Evolutionary conservation across 179 eudicot species (phyloP).

Genomic region (Dionaea muscipula): DNA sequence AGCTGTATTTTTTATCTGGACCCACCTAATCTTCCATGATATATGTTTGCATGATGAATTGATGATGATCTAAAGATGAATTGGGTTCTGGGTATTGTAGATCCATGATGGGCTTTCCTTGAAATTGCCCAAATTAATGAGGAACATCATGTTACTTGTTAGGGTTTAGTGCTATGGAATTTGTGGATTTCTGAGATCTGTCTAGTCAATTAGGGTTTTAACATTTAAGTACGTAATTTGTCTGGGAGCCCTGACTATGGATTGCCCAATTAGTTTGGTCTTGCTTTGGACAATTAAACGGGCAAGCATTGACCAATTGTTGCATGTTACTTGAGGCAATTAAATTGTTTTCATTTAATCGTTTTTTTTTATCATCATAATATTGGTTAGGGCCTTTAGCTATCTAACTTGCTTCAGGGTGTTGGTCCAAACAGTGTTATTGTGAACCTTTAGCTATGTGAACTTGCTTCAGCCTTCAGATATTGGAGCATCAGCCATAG

Average conservation of each 20-base stretch:
- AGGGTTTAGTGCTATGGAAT: constrained; percentile 10
- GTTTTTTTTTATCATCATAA: neutral
- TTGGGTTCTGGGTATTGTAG: constrained; percentile 17
- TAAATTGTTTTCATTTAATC: neutral
- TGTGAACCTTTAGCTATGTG: too few species aligned
- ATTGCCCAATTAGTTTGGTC: neutral
- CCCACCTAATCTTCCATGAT: constrained; percentile 24
- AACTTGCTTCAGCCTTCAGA: too few species aligned
- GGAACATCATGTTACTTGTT: constrained; percentile 4
- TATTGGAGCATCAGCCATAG: too few species aligned
- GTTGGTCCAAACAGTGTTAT: neutral
- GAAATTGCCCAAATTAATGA: neutral
- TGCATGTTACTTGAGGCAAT: neutral
- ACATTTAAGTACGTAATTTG: neutral
- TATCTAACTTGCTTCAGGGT: neutral
- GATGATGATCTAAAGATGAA: constrained; percentile 11
- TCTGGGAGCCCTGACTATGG: neutral
- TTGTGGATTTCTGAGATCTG: constrained; percentile 8
- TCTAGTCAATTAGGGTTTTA: constrained; percentile 18
- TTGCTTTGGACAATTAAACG: neutral
- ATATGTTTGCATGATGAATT: neutral
- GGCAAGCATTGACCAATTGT: neutral
- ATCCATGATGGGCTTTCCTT: constrained; percentile 14
- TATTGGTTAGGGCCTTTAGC: neutral
- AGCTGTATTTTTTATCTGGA: constrained; percentile 1